Conservation (phyloP, 805 yeast species). For the Metschnikowia dekortorum region DNA sequence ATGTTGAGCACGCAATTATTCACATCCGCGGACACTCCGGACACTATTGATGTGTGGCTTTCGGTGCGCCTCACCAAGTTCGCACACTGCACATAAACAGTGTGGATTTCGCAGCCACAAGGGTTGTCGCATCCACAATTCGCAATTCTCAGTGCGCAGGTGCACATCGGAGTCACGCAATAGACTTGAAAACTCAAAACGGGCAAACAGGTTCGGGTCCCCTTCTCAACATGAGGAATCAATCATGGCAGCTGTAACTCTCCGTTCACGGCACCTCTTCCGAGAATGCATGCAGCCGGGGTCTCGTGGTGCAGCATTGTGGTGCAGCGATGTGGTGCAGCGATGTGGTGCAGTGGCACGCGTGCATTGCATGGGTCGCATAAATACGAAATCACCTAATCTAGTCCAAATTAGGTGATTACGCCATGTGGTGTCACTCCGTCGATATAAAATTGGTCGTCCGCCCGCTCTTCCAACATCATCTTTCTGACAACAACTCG, state of each 20-base stretch:
- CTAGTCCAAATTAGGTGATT: background rate
- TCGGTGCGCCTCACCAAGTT: background rate
- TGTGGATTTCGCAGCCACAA: constrained; percentile 9
- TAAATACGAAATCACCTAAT: constrained; percentile 1
- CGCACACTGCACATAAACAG: background rate
- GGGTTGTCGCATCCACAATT: background rate
- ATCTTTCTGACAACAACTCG: no score
- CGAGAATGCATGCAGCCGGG: no score
- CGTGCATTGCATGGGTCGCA: background rate
- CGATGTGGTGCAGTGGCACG: background rate
- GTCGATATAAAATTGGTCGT: background rate
- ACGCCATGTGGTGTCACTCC: background rate
- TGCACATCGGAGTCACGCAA: background rate
- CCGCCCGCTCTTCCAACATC: background rate
- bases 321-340: background rate
- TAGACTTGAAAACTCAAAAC: background rate
- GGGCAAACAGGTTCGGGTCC: no score
- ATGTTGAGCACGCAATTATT: background rate
- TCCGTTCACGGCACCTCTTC: no score
- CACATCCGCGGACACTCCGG: background rate
- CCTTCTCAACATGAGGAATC: no score
- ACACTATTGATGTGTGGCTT: background rate
- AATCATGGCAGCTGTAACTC: no score
- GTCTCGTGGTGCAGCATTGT: background rate
- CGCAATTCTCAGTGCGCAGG: background rate